Evolutionary conservation across 805 yeast species (phyloP).

Genomic region (Komagataella pastoris): DNA sequence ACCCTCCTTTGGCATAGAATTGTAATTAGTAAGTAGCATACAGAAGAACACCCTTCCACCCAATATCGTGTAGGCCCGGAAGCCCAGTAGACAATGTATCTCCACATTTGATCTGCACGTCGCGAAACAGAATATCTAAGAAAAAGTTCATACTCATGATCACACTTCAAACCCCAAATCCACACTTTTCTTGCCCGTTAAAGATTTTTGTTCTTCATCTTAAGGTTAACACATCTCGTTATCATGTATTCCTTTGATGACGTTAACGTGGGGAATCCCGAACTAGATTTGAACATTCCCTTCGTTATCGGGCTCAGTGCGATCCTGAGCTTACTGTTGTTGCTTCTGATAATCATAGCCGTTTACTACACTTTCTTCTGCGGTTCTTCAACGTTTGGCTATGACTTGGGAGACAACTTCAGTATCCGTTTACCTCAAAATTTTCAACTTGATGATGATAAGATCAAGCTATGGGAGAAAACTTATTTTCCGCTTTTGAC

Average conservation of each 20-base stretch:
- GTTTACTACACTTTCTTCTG: constrained; percentile 14
- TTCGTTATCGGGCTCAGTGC: constrained; percentile 11
- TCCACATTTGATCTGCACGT: background rate
- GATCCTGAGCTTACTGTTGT: constrained; percentile 11
- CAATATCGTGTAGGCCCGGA: background rate
- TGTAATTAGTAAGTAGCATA: too few relatives aligned
- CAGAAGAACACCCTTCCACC: too few relatives aligned
- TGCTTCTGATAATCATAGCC: constrained; percentile 11
- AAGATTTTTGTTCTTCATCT: background rate
- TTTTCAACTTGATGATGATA: constrained; percentile 7
- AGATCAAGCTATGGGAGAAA: constrained; percentile 8
- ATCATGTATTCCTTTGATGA: background rate
- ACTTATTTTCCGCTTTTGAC: constrained; percentile 8
- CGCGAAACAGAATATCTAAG: background rate
- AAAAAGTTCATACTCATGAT: background rate
- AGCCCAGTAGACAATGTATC: background rate
- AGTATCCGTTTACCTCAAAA: constrained; percentile 13
- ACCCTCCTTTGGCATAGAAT: background rate
- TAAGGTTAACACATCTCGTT: background rate
- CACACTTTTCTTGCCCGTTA: background rate
- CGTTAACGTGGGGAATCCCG: constrained; percentile 2
- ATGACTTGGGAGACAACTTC: constrained; percentile 5
- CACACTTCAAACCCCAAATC: background rate
- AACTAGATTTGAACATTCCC: constrained; percentile 6
- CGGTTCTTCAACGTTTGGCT: constrained; percentile 4